phyloP scores from a whole-genome alignment of 2,329 filamentous ascomycete genomes.

The Parasarocladium wereldwijsianum region DNA sequence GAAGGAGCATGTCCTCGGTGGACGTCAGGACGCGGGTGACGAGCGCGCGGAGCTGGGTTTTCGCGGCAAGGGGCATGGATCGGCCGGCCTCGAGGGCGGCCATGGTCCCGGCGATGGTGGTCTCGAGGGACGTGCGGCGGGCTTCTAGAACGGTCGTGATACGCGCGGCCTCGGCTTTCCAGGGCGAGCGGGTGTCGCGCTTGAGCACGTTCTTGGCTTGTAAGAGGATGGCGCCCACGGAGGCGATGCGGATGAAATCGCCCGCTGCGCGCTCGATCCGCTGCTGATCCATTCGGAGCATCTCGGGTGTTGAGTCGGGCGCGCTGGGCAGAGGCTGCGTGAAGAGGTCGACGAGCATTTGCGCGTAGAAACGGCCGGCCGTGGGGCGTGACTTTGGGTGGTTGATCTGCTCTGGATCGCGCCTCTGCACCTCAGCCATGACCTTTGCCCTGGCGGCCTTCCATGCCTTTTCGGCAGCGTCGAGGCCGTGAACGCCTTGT shows the following conservation, averaged over 20 bases:
- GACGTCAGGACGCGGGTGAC: conserved; percentile 41
- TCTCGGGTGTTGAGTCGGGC: conserved; percentile 51
- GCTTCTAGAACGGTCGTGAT: conserved; percentile 55
- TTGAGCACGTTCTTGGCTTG: conserved; percentile 76
- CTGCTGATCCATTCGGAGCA: conserved; percentile 51
- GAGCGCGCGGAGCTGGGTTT: conserved; percentile 40
- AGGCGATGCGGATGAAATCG: conserved; percentile 43
- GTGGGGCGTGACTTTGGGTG: conserved; percentile 48
- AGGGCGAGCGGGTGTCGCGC: conserved; percentile 61
- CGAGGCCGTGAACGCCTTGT: conserved; percentile 35
- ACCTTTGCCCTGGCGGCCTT: conserved; percentile 48
- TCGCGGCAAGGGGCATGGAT: conserved; percentile 50
- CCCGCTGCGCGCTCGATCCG: conserved; percentile 35
- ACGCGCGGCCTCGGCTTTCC: conserved; percentile 61
- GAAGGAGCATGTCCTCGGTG: conserved; percentile 27
- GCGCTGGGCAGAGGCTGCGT: conserved; percentile 47
- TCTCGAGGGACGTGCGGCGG: conserved; percentile 32
- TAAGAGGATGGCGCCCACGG: conserved; percentile 58
- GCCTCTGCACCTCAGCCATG: conserved; percentile 47
- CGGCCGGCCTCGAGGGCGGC: conserved; percentile 46
- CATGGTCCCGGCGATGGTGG: conserved; percentile 44
- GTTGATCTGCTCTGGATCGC: conserved; percentile 54
- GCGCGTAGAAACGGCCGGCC: conserved; percentile 57
- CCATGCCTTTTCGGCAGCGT: conserved; percentile 52
- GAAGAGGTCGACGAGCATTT: conserved; percentile 61